A percentile compares a stretch with the other conserved stretches of the same genome.
phyloP scores from a whole-genome alignment of 164 flowering plant species.

The Euptelea pleiosperma region DNA sequence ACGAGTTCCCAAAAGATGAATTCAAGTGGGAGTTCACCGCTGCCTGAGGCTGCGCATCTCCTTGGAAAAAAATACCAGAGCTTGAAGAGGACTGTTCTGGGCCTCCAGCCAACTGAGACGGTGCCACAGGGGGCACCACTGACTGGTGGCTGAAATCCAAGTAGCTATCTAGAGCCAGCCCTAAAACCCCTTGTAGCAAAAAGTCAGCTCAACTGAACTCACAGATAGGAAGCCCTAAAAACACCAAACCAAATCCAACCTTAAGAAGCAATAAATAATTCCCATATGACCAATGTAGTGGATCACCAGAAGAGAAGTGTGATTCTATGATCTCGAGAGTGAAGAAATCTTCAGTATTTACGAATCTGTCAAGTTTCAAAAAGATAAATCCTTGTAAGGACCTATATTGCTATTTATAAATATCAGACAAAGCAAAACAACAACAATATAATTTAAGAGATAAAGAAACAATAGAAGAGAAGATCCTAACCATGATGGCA shows the following conservation, averaged over 20 bases:
- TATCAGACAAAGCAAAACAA: neutral
- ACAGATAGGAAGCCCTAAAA: neutral
- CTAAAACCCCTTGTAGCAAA: constrained; percentile 4
- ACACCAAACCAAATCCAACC: neutral
- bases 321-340: neutral
- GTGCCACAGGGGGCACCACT: constrained; percentile 60
- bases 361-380: neutral
- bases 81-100: constrained; percentile 64
- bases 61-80: constrained; percentile 87
- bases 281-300: neutral
- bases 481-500: neutral
- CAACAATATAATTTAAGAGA: no score
- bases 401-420: neutral
- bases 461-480: no score
- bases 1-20: constrained; percentile 68
- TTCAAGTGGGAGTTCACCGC: constrained; percentile 60
- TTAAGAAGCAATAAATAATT: neutral
- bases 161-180: constrained; percentile 65
- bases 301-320: constrained; percentile 6
- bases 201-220: neutral
- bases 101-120: constrained; percentile 82
- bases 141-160: constrained; percentile 59
- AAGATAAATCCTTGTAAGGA: constrained; percentile 1
- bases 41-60: constrained; percentile 60
- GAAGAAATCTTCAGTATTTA: neutral